Conservation (phyloP, 129 eudicot genomes). For the Mikania micrantha region DNA sequence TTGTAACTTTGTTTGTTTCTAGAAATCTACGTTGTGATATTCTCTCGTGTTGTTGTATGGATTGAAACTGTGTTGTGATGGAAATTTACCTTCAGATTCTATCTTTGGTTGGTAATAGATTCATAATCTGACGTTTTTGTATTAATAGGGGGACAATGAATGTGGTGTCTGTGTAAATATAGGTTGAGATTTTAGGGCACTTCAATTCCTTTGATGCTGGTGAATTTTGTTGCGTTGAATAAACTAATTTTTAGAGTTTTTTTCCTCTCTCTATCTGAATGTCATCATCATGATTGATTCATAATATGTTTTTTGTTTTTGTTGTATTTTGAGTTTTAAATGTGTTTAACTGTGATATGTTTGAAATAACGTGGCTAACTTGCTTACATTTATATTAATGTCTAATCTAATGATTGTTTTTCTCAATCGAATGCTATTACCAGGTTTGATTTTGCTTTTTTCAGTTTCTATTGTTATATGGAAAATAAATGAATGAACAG, state of each 20-base stretch:
- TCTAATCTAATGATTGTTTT: not conserved
- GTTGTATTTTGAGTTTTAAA: constrained; percentile 8
- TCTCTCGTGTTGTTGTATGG: not conserved
- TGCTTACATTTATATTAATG: not conserved
- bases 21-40: not conserved
- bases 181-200: not conserved
- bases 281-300: not conserved
- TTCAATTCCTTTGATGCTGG: not conserved
- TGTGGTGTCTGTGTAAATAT: not conserved
- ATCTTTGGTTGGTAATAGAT: not conserved
- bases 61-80: too few relatives aligned
- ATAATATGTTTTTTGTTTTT: not conserved
- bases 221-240: not conserved
- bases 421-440: not conserved
- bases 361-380: not conserved
- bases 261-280: not conserved
- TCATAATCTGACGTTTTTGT: not conserved
- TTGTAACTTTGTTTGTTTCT: not conserved
- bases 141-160: not conserved
- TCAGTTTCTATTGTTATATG: not conserved
- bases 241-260: not conserved
- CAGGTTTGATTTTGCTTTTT: not conserved
- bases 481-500: not conserved
- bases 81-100: too few relatives aligned
- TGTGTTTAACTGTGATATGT: not conserved